Conservation (phyloP, 2,329 filamentous ascomycete genomes). For the Neoascochyta sp. region DNA sequence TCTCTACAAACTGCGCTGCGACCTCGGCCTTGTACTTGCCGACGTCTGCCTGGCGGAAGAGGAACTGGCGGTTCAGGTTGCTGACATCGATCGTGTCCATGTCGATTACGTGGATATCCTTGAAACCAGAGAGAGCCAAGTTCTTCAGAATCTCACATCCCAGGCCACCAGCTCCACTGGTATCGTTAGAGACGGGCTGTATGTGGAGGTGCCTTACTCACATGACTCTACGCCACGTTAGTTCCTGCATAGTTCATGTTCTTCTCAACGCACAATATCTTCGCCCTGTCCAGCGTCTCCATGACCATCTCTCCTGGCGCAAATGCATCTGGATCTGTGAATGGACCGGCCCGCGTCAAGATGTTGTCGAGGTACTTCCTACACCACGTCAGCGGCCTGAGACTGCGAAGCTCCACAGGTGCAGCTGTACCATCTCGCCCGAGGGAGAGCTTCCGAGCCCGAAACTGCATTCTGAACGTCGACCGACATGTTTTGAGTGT, state of each 20-base stretch:
- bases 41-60: slow-evolving; percentile 88
- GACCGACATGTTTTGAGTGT: slow-evolving; percentile 24
- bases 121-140: slow-evolving; percentile 90
- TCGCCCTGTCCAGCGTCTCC: slow-evolving; percentile 32
- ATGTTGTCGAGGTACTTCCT: slow-evolving; percentile 85
- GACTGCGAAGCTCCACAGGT: not conserved
- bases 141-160: slow-evolving; percentile 98
- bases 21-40: slow-evolving; percentile 92
- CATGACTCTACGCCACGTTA: slow-evolving; percentile 37
- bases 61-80: slow-evolving; percentile 94
- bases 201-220: slow-evolving; percentile 18
- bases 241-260: slow-evolving; percentile 3
- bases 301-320: slow-evolving; percentile 52
- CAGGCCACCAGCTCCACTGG: slow-evolving; percentile 85
- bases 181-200: slow-evolving; percentile 37
- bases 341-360: slow-evolving; percentile 72
- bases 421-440: slow-evolving; percentile 45
- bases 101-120: slow-evolving; percentile 96
- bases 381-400: slow-evolving; percentile 19
- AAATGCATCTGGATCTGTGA: slow-evolving; percentile 60
- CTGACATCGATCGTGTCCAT: slow-evolving; percentile 99
- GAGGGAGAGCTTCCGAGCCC: slow-evolving; percentile 15
- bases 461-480: slow-evolving; percentile 9
- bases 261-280: slow-evolving; percentile 60
- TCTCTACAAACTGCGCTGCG: slow-evolving; percentile 86